Evolutionary conservation across 495 filamentous ascomycete species (phyloP).

Genomic region (Elasticomyces elasticus): DNA sequence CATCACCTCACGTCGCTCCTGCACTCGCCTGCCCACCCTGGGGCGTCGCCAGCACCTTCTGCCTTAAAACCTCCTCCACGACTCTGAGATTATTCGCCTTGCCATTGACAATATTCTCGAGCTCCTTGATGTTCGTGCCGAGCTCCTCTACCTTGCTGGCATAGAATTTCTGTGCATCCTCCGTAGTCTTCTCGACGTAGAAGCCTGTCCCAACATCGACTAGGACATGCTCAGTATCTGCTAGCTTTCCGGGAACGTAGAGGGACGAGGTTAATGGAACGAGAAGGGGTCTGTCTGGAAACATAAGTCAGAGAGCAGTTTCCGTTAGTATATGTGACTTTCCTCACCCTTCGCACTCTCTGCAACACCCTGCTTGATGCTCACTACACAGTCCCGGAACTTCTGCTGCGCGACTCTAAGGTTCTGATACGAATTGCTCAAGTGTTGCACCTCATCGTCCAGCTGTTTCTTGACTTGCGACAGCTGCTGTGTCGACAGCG

Average conservation of each 20-base stretch:
- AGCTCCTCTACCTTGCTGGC: conserved; percentile 72
- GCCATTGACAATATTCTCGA: conserved; percentile 75
- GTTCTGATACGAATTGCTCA: conserved; percentile 78
- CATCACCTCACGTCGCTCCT: conserved; percentile 3
- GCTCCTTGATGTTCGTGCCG: conserved; percentile 63
- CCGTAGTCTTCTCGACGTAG: conserved; percentile 84
- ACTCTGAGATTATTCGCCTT: conserved; percentile 77
- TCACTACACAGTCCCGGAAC: conserved; percentile 78
- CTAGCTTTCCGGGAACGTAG: conserved; percentile 77
- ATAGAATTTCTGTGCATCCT: conserved; percentile 77
- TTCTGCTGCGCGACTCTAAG: conserved; percentile 80
- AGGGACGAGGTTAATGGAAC: conserved; percentile 87
- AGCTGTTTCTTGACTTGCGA: conserved; percentile 81
- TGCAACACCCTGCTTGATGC: conserved; percentile 38
- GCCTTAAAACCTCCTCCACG: conserved; percentile 56
- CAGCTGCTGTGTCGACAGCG: conserved; percentile 48
- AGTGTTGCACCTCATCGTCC: conserved; percentile 86
- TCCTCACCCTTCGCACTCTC: conserved; percentile 31
- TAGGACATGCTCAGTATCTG: conserved; percentile 68
- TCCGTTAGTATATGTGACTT: not conserved
- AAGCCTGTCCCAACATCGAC: conserved; percentile 96
- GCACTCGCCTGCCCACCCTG: conserved; percentile 7
- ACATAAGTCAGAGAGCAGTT: not conserved
- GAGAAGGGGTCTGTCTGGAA: conserved; percentile 55
- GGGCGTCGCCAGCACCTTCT: conserved; percentile 20